A percentile compares a stretch with the other conserved stretches of the same genome.
phyloP scores from a whole-genome alignment of 257 asterid species.

The Solanum neorickii region DNA sequence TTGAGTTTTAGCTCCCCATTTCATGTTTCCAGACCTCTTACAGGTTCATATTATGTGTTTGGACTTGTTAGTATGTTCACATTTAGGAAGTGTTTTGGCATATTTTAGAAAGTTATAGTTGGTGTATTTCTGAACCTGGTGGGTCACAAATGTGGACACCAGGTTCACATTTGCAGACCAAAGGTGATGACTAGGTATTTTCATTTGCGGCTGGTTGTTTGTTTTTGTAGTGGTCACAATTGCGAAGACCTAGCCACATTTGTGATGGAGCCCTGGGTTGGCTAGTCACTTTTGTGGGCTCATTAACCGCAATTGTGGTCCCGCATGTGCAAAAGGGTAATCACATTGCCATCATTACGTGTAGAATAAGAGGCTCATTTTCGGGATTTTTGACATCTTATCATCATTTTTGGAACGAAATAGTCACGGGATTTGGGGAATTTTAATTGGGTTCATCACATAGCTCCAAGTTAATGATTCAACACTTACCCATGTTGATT shows the following conservation, averaged over 20 bases:
- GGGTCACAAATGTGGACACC: neutral
- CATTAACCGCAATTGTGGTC: neutral
- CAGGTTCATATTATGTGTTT: neutral
- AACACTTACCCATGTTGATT: neutral
- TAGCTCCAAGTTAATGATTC: neutral
- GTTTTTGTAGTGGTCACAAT: neutral
- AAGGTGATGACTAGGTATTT: neutral
- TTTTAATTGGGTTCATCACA: neutral
- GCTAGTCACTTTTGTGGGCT: neutral
- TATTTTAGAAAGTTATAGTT: neutral
- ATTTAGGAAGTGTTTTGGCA: neutral
- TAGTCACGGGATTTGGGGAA: neutral
- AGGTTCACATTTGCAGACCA: neutral
- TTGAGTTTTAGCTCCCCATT: neutral
- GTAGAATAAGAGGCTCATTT: neutral
- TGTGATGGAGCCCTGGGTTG: neutral
- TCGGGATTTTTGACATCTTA: neutral
- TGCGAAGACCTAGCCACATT: neutral
- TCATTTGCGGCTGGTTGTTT: neutral
- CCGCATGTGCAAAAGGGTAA: neutral
- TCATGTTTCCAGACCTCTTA: neutral
- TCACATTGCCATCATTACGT: neutral
- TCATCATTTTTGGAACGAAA: neutral
- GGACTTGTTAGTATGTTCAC: neutral
- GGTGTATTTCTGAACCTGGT: neutral